Percentiles rank a stretch among this genome's conserved stretches.
phyloP scores from a whole-genome alignment of 371 early-diverging fungal species.

The Parasitella parasitica region DNA sequence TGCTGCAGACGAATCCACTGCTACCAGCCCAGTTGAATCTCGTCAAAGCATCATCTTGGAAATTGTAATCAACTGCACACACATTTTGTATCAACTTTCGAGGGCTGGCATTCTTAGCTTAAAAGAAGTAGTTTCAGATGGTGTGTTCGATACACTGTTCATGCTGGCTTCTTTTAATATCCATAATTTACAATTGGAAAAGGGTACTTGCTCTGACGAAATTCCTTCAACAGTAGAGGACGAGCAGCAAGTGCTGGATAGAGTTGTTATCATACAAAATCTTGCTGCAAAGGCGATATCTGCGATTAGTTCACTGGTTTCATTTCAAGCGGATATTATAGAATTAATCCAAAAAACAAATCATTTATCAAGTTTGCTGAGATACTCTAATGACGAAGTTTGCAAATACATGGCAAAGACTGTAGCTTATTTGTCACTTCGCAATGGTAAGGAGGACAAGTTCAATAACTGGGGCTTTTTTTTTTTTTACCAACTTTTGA shows the following conservation, averaged over 20 bases:
- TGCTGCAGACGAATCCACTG: neutral
- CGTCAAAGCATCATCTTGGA: constrained; percentile 31
- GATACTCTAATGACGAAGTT: constrained; percentile 38
- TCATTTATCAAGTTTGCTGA: constrained; percentile 32
- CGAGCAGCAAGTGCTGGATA: constrained; percentile 27
- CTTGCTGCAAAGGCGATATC: constrained; percentile 51
- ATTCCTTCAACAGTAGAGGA: neutral
- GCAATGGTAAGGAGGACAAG: constrained; percentile 39
- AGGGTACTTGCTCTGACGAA: neutral
- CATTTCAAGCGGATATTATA: constrained; percentile 41
- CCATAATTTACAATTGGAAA: neutral
- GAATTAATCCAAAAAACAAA: constrained; percentile 31
- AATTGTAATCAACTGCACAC: constrained; percentile 45
- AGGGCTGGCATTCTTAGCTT: constrained; percentile 46
- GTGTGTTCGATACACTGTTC: constrained; percentile 33
- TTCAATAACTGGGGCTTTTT: no score
- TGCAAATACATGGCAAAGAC: constrained; percentile 60
- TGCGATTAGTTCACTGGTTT: constrained; percentile 32
- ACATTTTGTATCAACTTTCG: constrained; percentile 42
- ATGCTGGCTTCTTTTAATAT: constrained; percentile 34
- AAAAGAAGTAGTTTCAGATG: constrained; percentile 41
- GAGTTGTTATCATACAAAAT: constrained; percentile 35
- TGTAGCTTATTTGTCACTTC: constrained; percentile 57
- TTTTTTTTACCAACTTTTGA: neutral
- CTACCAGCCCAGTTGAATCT: neutral